Conservation (phyloP, 805 yeast genomes). For the Spathaspora gorwiae region DNA sequence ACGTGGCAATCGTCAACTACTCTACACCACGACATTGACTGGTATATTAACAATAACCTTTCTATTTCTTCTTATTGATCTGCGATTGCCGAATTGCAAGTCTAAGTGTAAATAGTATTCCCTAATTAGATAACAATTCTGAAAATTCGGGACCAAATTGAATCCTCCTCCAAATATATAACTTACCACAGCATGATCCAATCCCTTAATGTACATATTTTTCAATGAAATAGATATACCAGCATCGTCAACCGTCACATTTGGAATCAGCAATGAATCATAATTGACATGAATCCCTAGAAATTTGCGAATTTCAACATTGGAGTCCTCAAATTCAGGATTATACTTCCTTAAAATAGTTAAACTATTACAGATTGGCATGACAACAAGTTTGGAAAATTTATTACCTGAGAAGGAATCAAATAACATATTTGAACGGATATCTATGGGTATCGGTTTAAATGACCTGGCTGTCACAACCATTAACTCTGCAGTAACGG, state of each 20-base stretch:
- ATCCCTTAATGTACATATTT: conserved; percentile 4
- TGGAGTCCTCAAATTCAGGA: not conserved
- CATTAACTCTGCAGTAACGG: conserved; percentile 5
- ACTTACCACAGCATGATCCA: conserved; percentile 3
- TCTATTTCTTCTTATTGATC: not conserved
- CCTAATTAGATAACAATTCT: conserved; percentile 5
- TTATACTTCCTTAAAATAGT: not conserved
- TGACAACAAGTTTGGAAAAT: conserved; percentile 1
- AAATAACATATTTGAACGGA: conserved; percentile 5
- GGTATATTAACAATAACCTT: conserved; percentile 1
- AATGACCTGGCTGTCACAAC: conserved; percentile 5
- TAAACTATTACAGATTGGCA: conserved; percentile 1
- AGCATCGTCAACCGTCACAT: not conserved
- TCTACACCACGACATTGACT: conserved; percentile 1
- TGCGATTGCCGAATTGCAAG: not conserved
- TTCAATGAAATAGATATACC: conserved; percentile 2
- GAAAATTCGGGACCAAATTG: conserved; percentile 7
- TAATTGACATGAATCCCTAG: not conserved
- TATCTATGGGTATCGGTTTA: conserved; percentile 3
- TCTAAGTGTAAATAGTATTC: conserved; percentile 4
- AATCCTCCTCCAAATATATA: conserved; percentile 7
- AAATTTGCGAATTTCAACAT: not conserved
- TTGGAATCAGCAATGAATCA: conserved; percentile 2
- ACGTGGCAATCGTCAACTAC: not conserved
- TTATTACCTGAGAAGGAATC: not conserved